phyloP scores from a whole-genome alignment of 78 protist genomes.

The Guillardia theta region DNA sequence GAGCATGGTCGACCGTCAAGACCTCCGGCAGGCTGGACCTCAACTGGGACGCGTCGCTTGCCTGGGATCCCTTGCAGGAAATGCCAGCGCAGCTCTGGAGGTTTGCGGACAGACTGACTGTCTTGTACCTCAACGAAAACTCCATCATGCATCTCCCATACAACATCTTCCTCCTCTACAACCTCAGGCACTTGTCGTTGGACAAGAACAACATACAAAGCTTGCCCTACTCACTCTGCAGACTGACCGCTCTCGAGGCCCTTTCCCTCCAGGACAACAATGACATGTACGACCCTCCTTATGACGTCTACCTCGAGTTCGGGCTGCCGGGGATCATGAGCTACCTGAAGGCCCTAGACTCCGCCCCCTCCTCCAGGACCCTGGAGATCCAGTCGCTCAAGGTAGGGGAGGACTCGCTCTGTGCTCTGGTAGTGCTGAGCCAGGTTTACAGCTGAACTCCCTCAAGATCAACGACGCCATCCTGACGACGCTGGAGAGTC shows the following conservation, averaged over 20 bases:
- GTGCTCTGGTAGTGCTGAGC: no score
- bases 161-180: background rate
- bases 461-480: background rate
- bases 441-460: background rate
- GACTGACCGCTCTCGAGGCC: background rate
- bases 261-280: background rate
- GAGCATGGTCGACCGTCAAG: background rate
- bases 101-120: background rate
- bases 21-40: background rate
- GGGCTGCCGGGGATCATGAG: background rate
- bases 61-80: background rate
- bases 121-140: constrained; percentile 8
- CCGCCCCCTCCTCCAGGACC: background rate
- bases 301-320: background rate
- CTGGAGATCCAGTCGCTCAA: background rate
- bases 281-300: background rate
- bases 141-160: background rate
- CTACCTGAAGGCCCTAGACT: background rate
- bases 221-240: background rate
- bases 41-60: background rate
- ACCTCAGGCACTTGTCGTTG: background rate
- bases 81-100: background rate
- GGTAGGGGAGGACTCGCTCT: no score
- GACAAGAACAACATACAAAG: background rate
- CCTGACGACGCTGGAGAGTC: background rate